These are phyloP conservation scores for Elaphomyces granulatus DNA, from an alignment of 495 filamentous ascomycete species.

Conservation along the genomic window DNA sequence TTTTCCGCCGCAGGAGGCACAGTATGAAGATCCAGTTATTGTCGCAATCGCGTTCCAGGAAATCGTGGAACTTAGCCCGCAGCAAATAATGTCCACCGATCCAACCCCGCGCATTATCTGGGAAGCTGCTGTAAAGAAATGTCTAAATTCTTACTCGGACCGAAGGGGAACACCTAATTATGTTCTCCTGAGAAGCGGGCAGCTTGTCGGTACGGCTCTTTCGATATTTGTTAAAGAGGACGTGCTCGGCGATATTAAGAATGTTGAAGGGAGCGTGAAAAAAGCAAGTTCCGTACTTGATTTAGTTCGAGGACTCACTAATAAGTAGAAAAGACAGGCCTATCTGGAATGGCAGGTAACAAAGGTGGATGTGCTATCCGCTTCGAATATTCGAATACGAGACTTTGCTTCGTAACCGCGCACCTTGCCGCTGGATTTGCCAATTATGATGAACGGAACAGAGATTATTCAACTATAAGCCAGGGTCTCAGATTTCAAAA, in stretches of 20 bases:
- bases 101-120: constrained; percentile 70
- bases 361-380: constrained; percentile 97
- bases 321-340: constrained; percentile 47
- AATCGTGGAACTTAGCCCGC: constrained; percentile 89
- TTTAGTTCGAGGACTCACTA: constrained; percentile 3
- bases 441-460: constrained; percentile 92
- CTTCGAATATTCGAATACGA: constrained; percentile 87
- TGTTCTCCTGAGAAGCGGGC: constrained; percentile 77
- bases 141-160: constrained; percentile 56
- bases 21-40: constrained; percentile 34
- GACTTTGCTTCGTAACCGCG: constrained; percentile 89
- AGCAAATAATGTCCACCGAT: constrained; percentile 99
- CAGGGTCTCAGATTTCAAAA: constrained; percentile 79
- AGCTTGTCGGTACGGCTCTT: constrained; percentile 86
- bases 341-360: constrained; percentile 95
- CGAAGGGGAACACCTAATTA: constrained; percentile 56
- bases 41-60: constrained; percentile 91
- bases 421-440: constrained; percentile 94
- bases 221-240: constrained; percentile 78
- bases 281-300: constrained; percentile 37
- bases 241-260: constrained; percentile 67
- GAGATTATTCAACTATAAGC: constrained; percentile 82
- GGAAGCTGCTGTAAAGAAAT: constrained; percentile 67
- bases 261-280: constrained; percentile 90
- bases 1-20: constrained; percentile 38